A percentile compares a stretch with the other conserved stretches of the same genome.
Evolutionary conservation across 2,329 filamentous ascomycete species (phyloP).

Genomic region (Sporothrix phasma): DNA sequence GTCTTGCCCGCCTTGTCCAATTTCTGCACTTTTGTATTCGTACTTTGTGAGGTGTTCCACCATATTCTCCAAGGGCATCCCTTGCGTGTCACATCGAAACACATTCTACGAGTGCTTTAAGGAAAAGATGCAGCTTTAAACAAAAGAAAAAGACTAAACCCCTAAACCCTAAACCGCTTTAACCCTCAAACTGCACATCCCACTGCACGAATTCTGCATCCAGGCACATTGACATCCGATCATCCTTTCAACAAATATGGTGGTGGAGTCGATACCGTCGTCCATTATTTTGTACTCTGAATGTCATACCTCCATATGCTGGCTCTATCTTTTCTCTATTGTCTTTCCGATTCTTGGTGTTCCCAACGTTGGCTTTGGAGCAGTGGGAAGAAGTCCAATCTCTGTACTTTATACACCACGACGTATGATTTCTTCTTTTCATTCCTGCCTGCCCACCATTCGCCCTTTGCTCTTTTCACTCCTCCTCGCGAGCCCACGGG

Average conservation of each 20-base stretch:
- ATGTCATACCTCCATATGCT: no score
- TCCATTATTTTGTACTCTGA: neutral
- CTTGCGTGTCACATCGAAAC: neutral
- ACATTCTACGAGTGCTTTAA: neutral
- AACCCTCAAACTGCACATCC: neutral
- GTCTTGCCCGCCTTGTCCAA: no score
- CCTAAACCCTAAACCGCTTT: neutral
- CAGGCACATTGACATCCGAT: neutral
- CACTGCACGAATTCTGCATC: neutral
- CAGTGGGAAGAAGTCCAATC: neutral
- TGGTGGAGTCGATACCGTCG: neutral
- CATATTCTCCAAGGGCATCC: neutral
- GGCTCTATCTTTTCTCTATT: no score
- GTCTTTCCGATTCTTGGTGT: neutral
- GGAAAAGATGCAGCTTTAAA: neutral
- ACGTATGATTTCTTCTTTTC: neutral
- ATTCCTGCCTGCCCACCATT: neutral
- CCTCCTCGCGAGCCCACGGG: neutral
- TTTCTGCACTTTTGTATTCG: no score
- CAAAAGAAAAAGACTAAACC: neutral
- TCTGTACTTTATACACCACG: no score
- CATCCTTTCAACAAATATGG: neutral
- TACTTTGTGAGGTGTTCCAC: no score
- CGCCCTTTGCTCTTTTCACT: neutral
- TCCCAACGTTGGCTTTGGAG: neutral